Percentiles rank a stretch among this genome's conserved stretches.
phyloP scores from a whole-genome alignment of 306 rosid species.

The Adenanthera pavonina region DNA sequence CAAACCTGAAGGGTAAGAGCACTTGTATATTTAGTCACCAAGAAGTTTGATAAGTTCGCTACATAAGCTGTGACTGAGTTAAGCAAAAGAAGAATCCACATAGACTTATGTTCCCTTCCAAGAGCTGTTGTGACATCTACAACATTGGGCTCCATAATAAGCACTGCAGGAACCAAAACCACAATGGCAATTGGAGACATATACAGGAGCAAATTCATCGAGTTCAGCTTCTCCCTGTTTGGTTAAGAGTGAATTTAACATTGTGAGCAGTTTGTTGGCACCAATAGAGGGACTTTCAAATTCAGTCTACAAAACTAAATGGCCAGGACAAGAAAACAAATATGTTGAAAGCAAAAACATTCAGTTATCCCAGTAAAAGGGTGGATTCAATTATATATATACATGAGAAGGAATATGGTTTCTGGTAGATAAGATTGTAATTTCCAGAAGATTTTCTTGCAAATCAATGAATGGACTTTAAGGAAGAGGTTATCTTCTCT shows the following conservation, averaged over 20 bases:
- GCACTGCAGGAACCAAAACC: constrained; percentile 84
- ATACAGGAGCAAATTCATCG: constrained; percentile 91
- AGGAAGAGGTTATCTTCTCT: constrained; percentile 24
- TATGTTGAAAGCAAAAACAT: not conserved
- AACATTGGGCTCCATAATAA: constrained; percentile 90
- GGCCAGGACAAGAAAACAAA: not conserved
- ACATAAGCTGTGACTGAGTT: constrained; percentile 85
- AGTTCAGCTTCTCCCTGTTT: constrained; percentile 94
- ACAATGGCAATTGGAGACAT: constrained; percentile 92
- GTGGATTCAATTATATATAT: not conserved
- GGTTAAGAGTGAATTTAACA: constrained; percentile 36
- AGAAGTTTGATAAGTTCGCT: constrained; percentile 92
- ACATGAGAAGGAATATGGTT: constrained; percentile 2
- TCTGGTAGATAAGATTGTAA: constrained; percentile 17
- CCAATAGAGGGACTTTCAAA: not conserved
- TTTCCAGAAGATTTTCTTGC: constrained; percentile 9
- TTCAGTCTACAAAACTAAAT: not conserved
- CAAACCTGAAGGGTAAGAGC: constrained; percentile 96
- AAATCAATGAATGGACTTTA: constrained; percentile 13
- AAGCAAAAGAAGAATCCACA: constrained; percentile 89
- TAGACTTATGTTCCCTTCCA: constrained; percentile 72
- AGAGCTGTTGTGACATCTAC: constrained; percentile 62
- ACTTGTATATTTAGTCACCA: constrained; percentile 98
- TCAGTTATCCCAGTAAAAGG: not conserved
- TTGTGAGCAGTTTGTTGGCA: constrained; percentile 18